These are phyloP conservation scores for Butyriboletus appendiculatus DNA, from an alignment of 1,284 basidiomycete genomes.

Conservation along the genomic window DNA sequence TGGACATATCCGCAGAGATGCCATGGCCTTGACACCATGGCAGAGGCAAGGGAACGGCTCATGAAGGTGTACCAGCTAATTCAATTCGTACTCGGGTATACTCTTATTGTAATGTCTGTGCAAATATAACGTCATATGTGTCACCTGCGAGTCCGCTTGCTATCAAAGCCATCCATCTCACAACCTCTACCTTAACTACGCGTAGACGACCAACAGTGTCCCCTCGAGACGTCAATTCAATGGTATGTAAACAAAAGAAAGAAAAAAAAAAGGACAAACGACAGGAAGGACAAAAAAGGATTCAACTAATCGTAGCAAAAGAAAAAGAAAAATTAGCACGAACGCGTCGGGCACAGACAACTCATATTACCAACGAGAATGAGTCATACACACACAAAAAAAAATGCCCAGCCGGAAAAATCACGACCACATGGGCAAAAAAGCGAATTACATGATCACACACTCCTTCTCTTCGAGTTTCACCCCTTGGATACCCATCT, in stretches of 20 bases:
- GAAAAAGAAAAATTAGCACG: background rate
- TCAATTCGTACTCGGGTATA: no score
- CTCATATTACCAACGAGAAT: background rate
- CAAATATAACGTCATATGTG: no score
- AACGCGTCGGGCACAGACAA: background rate
- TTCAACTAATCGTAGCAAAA: background rate
- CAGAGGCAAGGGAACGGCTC: no score
- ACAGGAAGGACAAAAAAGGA: background rate
- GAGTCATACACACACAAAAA: background rate
- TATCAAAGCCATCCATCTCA: no score
- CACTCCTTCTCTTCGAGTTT: constrained; percentile 82
- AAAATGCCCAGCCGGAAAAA: background rate
- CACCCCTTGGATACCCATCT: constrained; percentile 85
- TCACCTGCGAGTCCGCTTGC: no score
- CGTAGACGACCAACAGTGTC: background rate
- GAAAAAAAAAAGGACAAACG: background rate
- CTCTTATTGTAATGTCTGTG: no score
- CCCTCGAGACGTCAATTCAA: background rate
- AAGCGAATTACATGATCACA: constrained; percentile 48
- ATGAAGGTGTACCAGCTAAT: no score
- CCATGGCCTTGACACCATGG: no score
- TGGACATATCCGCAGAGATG: no score
- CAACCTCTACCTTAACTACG: background rate
- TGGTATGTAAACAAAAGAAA: background rate
- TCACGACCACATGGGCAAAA: no score